Evolutionary conservation across 2,329 filamentous ascomycete genomes (phyloP).

Genomic region (Trichocomaceae sp.): DNA sequence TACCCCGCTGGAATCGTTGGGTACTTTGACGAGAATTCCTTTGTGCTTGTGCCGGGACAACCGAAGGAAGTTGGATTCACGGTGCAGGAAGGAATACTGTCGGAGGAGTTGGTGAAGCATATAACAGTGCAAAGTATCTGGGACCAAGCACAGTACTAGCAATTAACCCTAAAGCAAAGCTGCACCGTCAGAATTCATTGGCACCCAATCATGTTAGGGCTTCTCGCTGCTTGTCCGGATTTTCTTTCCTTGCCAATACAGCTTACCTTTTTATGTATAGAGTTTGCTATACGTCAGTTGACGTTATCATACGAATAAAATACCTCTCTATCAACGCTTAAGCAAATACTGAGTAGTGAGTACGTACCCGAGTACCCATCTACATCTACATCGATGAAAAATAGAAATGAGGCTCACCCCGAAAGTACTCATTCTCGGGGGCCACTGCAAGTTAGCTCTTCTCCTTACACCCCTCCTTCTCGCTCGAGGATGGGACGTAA

Average conservation of each 20-base stretch:
- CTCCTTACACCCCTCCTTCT: slow-evolving; percentile 70
- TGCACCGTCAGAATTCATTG: background rate
- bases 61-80: slow-evolving; percentile 41
- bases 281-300: background rate
- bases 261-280: background rate
- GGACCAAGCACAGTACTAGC: slow-evolving; percentile 33
- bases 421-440: slow-evolving; percentile 65
- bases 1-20: slow-evolving; percentile 45
- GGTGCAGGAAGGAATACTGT: slow-evolving; percentile 41
- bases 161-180: background rate
- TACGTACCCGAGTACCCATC: no score
- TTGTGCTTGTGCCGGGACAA: slow-evolving; percentile 44
- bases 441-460: slow-evolving; percentile 71
- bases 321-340: background rate
- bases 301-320: background rate
- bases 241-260: background rate
- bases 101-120: slow-evolving; percentile 38
- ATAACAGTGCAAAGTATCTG: slow-evolving; percentile 50
- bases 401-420: background rate
- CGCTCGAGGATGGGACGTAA: slow-evolving; percentile 66
- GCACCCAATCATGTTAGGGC: background rate
- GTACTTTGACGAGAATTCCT: slow-evolving; percentile 50
- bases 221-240: background rate
- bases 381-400: background rate
- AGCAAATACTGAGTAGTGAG: no score